Evolutionary conservation across 1,284 basidiomycete genomes (phyloP), one percentile per base, ranked within the genome.

Genomic region (Pyrrhoderma lamaoense): DNA sequence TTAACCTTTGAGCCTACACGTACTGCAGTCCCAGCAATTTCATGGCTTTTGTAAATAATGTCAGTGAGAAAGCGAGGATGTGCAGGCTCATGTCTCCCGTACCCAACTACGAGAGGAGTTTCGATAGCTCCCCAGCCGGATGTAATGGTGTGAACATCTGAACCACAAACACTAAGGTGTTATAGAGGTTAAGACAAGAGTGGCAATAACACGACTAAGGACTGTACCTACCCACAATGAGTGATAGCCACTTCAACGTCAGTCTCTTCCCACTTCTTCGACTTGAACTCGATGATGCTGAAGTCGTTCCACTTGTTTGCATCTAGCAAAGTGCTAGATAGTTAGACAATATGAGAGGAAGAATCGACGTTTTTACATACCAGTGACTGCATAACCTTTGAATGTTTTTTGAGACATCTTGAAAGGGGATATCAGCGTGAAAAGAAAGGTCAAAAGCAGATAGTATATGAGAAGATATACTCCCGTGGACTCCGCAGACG

Each of bases 1-100:
- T 42, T 72, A 47, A 82, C 79, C 48, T 77, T 74, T 25, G 71
- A 63, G 7, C 78, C 77, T 53, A 80, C 73, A 16, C 71, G 68
- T 18, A 70, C 70, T 36, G 77, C 79, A 7, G 66, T 68, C n/a
- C 82, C 81, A 51, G 78, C 69, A 55, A 84, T 82, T 64, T 84
- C 82, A 63, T 85, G 82, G 22, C 74, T 55, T 9, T 18, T 21
- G 13, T n/a, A 36, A n/a, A 14, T 4, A 19, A n/a, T 16, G 25
- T 70, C 70, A 14, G 2, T 70, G 50, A 70, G 71, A 23, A 16
- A 22, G 18, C 16, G 45, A 60, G 44, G n/a, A 18, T 8, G 7
- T 22, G 18, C 16, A 42, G 8, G 22, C 62, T 70, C 67, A 9
- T 25, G 3, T 2, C 16, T 11, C 4, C n/a, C 73, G 60, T 74